Evolutionary conservation across 2,329 filamentous ascomycete genomes (phyloP).

Genomic region (Aspergillus ochraceus): DNA sequence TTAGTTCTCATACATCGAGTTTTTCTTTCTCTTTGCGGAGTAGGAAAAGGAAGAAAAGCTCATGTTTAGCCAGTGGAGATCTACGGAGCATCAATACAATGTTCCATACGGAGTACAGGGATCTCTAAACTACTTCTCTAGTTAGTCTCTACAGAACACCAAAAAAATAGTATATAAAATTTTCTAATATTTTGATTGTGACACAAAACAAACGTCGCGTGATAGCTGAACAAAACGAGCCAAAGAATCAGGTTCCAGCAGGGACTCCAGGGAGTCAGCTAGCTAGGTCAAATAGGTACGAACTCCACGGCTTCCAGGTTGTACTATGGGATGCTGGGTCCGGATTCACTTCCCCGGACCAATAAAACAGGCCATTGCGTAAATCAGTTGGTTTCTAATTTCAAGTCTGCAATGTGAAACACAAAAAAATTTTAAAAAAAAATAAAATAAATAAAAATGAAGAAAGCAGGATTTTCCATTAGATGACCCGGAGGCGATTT

Average conservation of each 20-base stretch:
- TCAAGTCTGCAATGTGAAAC: background rate
- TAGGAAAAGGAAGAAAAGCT: too few species aligned
- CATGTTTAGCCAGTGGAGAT: background rate
- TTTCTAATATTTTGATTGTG: background rate
- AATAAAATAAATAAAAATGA: background rate
- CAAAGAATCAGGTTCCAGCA: background rate
- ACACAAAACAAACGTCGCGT: background rate
- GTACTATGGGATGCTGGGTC: slow-evolving; percentile 1
- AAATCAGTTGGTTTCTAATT: background rate
- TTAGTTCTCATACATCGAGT: background rate
- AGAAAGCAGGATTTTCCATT: background rate
- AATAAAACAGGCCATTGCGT: slow-evolving; percentile 4
- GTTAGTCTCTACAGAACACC: too few species aligned
- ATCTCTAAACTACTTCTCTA: background rate
- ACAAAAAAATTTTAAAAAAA: background rate
- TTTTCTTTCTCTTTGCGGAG: background rate
- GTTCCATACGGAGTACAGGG: too few species aligned
- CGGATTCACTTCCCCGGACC: slow-evolving; percentile 12
- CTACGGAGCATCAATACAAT: background rate
- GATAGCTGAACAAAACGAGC: background rate
- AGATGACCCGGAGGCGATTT: too few species aligned
- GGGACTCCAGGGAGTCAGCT: background rate
- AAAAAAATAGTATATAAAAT: too few species aligned
- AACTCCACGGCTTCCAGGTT: slow-evolving; percentile 4
- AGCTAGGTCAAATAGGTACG: background rate